These are phyloP conservation scores for Citrus cavaleriei DNA, from an alignment of 345 rosid species.

Conservation along the genomic window DNA sequence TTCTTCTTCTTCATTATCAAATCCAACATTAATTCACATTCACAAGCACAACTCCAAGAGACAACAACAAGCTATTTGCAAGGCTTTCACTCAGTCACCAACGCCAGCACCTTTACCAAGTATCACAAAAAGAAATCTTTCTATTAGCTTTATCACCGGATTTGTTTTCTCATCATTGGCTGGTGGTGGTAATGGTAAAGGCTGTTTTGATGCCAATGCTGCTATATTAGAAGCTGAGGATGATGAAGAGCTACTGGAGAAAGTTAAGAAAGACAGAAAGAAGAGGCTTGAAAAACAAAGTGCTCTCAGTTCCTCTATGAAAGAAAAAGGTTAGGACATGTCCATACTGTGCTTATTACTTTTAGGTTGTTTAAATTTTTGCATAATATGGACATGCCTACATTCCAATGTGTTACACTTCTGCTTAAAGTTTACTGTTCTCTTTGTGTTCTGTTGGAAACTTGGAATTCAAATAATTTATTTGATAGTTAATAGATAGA, in stretches of 20 bases:
- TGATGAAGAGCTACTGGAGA: slow-evolving; percentile 83
- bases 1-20: neutral
- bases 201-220: slow-evolving; percentile 48
- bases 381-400: neutral
- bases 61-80: slow-evolving; percentile 27
- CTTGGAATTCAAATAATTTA: neutral
- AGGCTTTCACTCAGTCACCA: slow-evolving; percentile 29
- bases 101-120: slow-evolving; percentile 17
- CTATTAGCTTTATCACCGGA: slow-evolving; percentile 45
- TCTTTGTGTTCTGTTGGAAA: neutral
- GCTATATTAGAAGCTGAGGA: slow-evolving; percentile 93
- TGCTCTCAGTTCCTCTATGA: slow-evolving; percentile 57
- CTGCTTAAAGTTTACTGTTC: neutral
- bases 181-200: slow-evolving; percentile 9
- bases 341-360: neutral
- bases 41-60: slow-evolving; percentile 25
- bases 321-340: slow-evolving; percentile 60
- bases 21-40: slow-evolving; percentile 15
- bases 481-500: neutral
- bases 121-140: slow-evolving; percentile 49
- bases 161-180: slow-evolving; percentile 41
- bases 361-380: neutral
- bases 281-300: slow-evolving; percentile 87
- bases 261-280: slow-evolving; percentile 74
- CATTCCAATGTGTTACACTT: neutral